Base-by-base conservation (phyloP, 2,329 filamentous ascomycete species). In the Penicillium expansum region DNA sequence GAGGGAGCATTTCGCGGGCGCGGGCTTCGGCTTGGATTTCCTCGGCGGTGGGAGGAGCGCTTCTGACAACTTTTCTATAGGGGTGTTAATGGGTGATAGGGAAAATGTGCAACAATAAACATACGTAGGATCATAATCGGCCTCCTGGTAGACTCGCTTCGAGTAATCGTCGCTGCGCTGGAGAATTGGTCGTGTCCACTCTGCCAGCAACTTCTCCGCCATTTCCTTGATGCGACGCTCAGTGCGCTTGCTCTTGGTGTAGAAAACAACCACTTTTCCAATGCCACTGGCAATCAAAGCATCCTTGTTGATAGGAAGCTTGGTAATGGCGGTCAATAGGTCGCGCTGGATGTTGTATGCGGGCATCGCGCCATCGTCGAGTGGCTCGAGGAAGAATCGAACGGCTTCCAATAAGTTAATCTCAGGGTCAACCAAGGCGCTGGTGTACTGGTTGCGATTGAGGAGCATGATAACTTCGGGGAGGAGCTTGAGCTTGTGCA, bases 281-380 rank as follows among this genome's bases (percentile, higher is more conserved):
- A 99, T 94, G 20, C 93, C 92, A 67, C 91, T 96, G 63, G 92
- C 92, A 22, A 95, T 83, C 14, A 99, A 82, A 1, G 89, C 84
- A 67, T 97, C 94, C 71, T 97, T 97, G 71, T 92, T 90, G 63
- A 97, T 91, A 6, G 91, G 92, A 5, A 97, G 82, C 67, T 86
- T 87, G 18, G 83, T 84, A 37, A 99, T 81, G 24, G 91, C 89
- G 27, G 85, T 84, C 73, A 99, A 94, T 42, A 99, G 85, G 72
- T 97, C 92, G 60, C 92, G 91, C 78, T 99, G 94, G 64, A 99
- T 97, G 71, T 94, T 94, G 78, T 97, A 99, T 30, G 94, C 93
- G 0, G 94, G 94, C 48, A 99, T 83, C 59, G 91, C 93, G 56
- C 93, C 94, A 71, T 97, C 93, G 67, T 93, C 92, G 44, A 97